Conservation (phyloP, 1,284 basidiomycete species). For the Trichosporon sp. region DNA sequence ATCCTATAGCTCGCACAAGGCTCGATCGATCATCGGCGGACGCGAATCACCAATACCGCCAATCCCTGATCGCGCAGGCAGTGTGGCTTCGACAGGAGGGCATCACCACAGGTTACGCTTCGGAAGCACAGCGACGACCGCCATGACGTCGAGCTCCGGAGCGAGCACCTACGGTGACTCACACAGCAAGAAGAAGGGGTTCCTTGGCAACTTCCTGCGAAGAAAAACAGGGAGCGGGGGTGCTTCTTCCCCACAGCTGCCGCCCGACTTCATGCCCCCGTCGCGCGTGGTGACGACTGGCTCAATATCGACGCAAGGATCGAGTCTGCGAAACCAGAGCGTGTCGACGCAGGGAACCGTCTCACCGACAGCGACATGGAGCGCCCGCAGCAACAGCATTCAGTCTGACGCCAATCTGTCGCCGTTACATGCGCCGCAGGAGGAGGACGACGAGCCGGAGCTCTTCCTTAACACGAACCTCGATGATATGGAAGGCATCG, state of each 20-base stretch:
- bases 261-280: slow-evolving; percentile 14
- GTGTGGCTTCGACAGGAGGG: slow-evolving; percentile 9
- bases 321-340: slow-evolving; percentile 21
- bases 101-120: slow-evolving; percentile 35
- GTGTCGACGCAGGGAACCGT: slow-evolving; percentile 19
- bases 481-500: slow-evolving; percentile 79
- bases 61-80: slow-evolving; percentile 11
- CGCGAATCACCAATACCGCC: slow-evolving; percentile 14
- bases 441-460: slow-evolving; percentile 10
- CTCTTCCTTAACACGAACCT: slow-evolving; percentile 74
- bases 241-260: slow-evolving; percentile 7
- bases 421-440: slow-evolving; percentile 42
- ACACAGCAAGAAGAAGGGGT: slow-evolving; percentile 48
- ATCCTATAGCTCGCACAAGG: slow-evolving; percentile 8
- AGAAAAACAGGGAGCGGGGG: slow-evolving; percentile 7
- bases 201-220: slow-evolving; percentile 37
- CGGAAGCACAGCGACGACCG: slow-evolving; percentile 35
- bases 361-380: slow-evolving; percentile 12
- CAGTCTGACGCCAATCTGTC: slow-evolving; percentile 35
- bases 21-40: slow-evolving; percentile 6
- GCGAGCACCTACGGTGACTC: slow-evolving; percentile 24
- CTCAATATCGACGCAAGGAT: slow-evolving; percentile 13
- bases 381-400: slow-evolving; percentile 14
- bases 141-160: slow-evolving; percentile 19
- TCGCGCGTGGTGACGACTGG: slow-evolving; percentile 6